A percentile compares a stretch with the other conserved stretches of the same genome.
Conservation (phyloP, 345 rosid genomes). For the Trapa incisa region DNA sequence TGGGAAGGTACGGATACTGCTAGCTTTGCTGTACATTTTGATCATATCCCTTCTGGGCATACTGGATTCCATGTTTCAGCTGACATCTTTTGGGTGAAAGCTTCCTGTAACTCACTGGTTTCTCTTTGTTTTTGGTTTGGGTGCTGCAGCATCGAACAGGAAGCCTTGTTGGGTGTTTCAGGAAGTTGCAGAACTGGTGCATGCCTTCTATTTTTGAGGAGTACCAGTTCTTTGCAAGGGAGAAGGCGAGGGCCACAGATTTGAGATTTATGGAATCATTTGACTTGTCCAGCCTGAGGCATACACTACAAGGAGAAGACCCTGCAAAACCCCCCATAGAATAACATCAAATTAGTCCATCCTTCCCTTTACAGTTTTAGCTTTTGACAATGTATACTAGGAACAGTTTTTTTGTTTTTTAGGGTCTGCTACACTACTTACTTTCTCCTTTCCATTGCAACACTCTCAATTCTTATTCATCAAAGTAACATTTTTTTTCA, state of each 20-base stretch:
- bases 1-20: conserved; percentile 40
- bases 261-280: conserved; percentile 63
- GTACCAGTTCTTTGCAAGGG: conserved; percentile 62
- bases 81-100: too few species aligned
- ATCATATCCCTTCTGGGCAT: too few species aligned
- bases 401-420: neutral
- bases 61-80: too few species aligned
- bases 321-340: conserved; percentile 12
- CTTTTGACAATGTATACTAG: neutral
- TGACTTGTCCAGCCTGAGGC: conserved; percentile 39
- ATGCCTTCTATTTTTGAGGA: conserved; percentile 59
- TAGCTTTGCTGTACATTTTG: neutral
- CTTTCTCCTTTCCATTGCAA: neutral
- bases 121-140: neutral
- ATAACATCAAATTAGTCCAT: neutral
- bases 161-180: conserved; percentile 58
- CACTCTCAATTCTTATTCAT: neutral
- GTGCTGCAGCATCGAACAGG: conserved; percentile 59
- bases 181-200: conserved; percentile 74
- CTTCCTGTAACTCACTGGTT: too few species aligned
- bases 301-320: conserved; percentile 19
- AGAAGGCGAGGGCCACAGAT: conserved; percentile 55
- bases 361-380: neutral
- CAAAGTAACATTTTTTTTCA: neutral
- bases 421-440: neutral